Percentiles rank a stretch among this genome's conserved stretches.
These are phyloP conservation scores for Artomyces pyxidatus DNA, from an alignment of 768 basidiomycete genomes.

Conservation along the genomic window DNA sequence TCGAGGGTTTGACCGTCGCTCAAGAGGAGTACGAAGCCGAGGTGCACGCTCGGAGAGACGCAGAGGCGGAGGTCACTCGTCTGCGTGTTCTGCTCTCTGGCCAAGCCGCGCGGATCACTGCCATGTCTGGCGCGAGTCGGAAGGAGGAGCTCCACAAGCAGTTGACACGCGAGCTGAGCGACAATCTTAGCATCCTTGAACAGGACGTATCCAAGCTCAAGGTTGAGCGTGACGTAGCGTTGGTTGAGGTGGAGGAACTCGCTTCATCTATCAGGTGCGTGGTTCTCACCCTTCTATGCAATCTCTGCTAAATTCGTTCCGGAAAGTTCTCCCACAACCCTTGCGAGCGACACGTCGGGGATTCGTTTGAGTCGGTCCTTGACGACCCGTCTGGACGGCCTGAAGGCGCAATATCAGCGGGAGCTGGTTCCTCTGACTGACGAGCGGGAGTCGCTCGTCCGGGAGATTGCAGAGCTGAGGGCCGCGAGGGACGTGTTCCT, in stretches of 20 bases:
- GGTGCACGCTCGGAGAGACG: conserved; percentile 78
- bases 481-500: conserved; percentile 79
- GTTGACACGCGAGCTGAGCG: conserved; percentile 68
- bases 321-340: conserved; percentile 15
- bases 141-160: conserved; percentile 75
- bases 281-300: background rate
- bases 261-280: conserved; percentile 64
- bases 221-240: conserved; percentile 83
- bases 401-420: conserved; percentile 81
- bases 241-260: conserved; percentile 92
- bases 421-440: conserved; percentile 81
- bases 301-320: background rate
- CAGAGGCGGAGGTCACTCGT: conserved; percentile 86
- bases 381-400: conserved; percentile 74
- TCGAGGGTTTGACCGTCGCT: conserved; percentile 87
- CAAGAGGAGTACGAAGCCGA: conserved; percentile 94
- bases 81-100: conserved; percentile 81
- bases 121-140: conserved; percentile 73
- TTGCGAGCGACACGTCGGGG: conserved; percentile 14
- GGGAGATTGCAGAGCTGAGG: conserved; percentile 83
- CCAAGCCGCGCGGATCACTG: conserved; percentile 79
- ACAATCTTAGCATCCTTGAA: conserved; percentile 72
- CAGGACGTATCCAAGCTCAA: conserved; percentile 79
- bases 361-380: conserved; percentile 51
- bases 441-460: conserved; percentile 66